phyloP scores from a whole-genome alignment of 2,329 filamentous ascomycete genomes.

The Colletotrichum cuscutae region DNA sequence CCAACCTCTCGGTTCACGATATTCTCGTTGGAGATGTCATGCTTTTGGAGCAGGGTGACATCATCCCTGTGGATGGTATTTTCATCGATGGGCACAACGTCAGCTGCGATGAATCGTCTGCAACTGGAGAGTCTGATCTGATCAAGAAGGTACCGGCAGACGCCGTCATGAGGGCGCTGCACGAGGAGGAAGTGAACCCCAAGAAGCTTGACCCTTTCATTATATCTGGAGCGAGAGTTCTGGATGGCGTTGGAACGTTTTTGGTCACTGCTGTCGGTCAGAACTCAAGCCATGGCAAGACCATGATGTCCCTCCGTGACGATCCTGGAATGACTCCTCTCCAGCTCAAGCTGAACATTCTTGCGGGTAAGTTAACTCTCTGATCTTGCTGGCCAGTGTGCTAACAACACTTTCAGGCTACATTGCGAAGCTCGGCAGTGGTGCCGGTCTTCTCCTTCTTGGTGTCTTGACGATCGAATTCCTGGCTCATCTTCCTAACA shows the following conservation, averaged over 20 bases:
- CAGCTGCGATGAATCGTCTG: conserved; percentile 78
- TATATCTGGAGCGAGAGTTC: conserved; percentile 83
- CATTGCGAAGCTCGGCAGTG: conserved; percentile 38
- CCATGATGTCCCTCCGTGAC: conserved; percentile 39
- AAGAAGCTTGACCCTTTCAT: conserved; percentile 81
- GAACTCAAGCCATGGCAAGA: conserved; percentile 37
- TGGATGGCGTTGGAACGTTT: conserved; percentile 42
- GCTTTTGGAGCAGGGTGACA: conserved; percentile 78
- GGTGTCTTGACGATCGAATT: conserved; percentile 37
- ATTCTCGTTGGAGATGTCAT: conserved; percentile 80
- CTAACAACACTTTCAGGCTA: conserved; percentile 30
- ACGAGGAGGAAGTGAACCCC: conserved; percentile 52
- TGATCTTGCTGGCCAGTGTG: no score
- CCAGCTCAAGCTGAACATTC: conserved; percentile 38
- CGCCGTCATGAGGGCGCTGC: conserved; percentile 66
- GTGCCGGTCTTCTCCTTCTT: conserved; percentile 36
- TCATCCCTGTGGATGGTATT: conserved; percentile 77
- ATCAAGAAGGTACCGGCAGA: conserved; percentile 73
- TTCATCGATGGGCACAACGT: conserved; percentile 65
- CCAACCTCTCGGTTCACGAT: conserved; percentile 76
- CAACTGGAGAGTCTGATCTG: conserved; percentile 79
- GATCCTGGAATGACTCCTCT: conserved; percentile 37
- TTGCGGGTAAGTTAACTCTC: conserved; percentile 30
- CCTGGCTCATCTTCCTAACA: conserved; percentile 52
- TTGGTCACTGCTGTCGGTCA: conserved; percentile 37